Conservation (phyloP, 2,329 filamentous ascomycete species). For the Sporothrix luriei region DNA sequence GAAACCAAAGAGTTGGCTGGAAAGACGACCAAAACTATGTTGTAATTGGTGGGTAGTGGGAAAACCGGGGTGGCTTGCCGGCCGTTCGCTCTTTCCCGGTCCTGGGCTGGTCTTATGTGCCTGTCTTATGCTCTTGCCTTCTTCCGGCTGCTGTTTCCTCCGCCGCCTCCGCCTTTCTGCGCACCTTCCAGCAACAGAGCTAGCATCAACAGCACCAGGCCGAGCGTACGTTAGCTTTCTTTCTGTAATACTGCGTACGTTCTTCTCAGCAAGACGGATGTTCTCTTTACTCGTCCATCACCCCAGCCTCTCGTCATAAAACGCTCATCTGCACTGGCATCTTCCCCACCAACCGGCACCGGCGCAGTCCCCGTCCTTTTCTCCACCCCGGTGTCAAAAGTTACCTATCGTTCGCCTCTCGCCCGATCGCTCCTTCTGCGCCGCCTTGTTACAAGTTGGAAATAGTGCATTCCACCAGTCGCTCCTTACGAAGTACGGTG, state of each 20-base stretch:
- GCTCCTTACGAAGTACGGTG: neutral
- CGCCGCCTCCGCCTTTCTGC: slow-evolving; percentile 6
- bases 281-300: neutral
- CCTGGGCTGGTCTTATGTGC: neutral
- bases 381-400: slow-evolving; percentile 20
- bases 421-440: slow-evolving; percentile 3
- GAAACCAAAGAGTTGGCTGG: neutral
- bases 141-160: slow-evolving; percentile 10
- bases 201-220: neutral
- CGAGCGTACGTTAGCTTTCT: slow-evolving; percentile 5
- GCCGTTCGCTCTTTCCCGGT: neutral
- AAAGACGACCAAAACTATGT: neutral
- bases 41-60: neutral
- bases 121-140: neutral
- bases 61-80: slow-evolving; percentile 25
- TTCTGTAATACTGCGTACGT: neutral
- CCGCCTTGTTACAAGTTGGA: neutral
- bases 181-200: neutral
- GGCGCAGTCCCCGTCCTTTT: slow-evolving; percentile 13
- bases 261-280: neutral
- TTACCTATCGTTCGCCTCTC: slow-evolving; percentile 7
- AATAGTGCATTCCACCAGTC: neutral
- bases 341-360: slow-evolving; percentile 17
- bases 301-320: neutral
- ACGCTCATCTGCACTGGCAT: neutral